Conservation (phyloP, 371 early-diverging fungal species). For the Mortierella sp. region DNA sequence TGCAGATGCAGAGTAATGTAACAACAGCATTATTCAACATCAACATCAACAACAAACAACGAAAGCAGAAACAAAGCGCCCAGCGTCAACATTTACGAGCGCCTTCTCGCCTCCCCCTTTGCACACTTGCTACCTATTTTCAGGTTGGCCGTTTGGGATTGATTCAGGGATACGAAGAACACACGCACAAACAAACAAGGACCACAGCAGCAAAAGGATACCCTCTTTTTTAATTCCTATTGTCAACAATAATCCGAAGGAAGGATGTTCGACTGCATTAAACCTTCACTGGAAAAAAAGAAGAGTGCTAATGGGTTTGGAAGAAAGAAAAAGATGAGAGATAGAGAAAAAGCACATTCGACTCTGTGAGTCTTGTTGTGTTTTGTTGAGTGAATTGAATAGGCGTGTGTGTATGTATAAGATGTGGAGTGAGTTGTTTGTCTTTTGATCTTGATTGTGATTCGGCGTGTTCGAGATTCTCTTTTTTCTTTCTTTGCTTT, state of each 20-base stretch:
- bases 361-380: background rate
- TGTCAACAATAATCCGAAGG: background rate
- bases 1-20: constrained; percentile 4
- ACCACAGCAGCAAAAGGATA: background rate
- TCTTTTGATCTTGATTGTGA: constrained; percentile 11
- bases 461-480: constrained; percentile 13
- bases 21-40: background rate
- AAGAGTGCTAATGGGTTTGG: background rate
- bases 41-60: background rate
- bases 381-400: background rate
- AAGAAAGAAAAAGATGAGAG: constrained; percentile 8
- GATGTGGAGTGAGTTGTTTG: background rate
- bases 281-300: background rate
- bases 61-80: background rate
- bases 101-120: background rate
- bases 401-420: background rate
- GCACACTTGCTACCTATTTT: background rate
- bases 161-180: background rate
- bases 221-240: background rate
- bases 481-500: background rate
- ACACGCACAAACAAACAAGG: background rate
- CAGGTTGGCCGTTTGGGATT: constrained; percentile 7
- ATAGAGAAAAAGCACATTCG: background rate
- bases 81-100: background rate
- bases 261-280: background rate